Conservation (phyloP, 129 eudicot species). For the Kitagawia praeruptora region DNA sequence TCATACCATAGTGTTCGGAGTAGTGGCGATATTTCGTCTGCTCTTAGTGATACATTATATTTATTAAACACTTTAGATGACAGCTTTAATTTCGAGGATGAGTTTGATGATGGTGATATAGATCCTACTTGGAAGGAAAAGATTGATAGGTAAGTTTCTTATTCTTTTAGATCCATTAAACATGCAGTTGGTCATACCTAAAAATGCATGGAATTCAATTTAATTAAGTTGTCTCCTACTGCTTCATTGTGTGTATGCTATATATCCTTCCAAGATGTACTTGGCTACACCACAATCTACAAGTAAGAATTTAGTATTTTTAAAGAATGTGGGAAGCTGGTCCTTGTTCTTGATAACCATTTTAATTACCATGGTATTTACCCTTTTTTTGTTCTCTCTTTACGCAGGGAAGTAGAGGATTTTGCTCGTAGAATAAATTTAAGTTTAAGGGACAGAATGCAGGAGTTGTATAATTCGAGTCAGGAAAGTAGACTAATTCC, state of each 20-base stretch:
- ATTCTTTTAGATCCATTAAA: neutral
- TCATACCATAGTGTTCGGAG: slow-evolving; percentile 25
- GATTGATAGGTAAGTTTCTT: slow-evolving; percentile 50
- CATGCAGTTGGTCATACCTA: neutral
- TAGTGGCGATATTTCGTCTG: slow-evolving; percentile 20
- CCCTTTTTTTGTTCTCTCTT: neutral
- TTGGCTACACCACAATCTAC: neutral
- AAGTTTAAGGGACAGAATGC: neutral
- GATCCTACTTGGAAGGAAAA: slow-evolving; percentile 66
- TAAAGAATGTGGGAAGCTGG: neutral
- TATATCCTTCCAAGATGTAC: neutral
- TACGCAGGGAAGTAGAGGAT: slow-evolving; percentile 1
- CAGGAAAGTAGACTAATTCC: neutral
- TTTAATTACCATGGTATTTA: too few relatives aligned
- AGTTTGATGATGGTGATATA: slow-evolving; percentile 60
- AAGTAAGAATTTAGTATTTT: neutral
- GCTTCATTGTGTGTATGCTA: neutral
- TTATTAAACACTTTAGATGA: neutral
- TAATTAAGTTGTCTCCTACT: neutral
- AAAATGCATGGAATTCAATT: neutral
- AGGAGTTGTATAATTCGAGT: neutral
- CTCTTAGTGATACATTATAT: slow-evolving; percentile 12
- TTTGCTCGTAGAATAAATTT: slow-evolving; percentile 1
- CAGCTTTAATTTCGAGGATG: slow-evolving; percentile 45
- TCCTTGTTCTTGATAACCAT: neutral